These are phyloP conservation scores for Neurospora hispaniola DNA, from an alignment of 495 filamentous ascomycete species.

Conservation along the genomic window DNA sequence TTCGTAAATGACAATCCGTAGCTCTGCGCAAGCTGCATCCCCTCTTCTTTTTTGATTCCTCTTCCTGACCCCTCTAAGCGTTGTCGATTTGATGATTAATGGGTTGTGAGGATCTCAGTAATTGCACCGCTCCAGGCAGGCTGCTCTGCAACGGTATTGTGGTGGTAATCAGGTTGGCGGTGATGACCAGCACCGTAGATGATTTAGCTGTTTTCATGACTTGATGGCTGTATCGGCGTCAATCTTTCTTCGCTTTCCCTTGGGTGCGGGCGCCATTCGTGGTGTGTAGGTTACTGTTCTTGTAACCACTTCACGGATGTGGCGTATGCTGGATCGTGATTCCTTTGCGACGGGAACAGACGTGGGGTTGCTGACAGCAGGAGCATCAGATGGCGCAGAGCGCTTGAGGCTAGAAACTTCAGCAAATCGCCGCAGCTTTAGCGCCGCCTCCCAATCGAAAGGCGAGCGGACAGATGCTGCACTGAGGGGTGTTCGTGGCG, in stretches of 20 bases:
- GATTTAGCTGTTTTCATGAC: constrained; percentile 11
- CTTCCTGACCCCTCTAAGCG: not conserved
- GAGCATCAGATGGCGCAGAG: constrained; percentile 1
- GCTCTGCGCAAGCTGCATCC: not conserved
- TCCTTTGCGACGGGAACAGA: constrained; percentile 26
- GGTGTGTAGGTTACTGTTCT: constrained; percentile 68
- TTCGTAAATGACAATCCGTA: constrained; percentile 1
- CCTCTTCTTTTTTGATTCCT: not conserved
- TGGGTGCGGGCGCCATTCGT: constrained; percentile 57
- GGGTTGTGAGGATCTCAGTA: not conserved
- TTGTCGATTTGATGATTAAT: not conserved
- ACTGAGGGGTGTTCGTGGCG: constrained; percentile 38
- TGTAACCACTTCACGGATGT: constrained; percentile 61
- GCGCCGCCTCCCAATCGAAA: constrained; percentile 51
- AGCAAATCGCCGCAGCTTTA: constrained; percentile 40
- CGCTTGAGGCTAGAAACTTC: constrained; percentile 22
- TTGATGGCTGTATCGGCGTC: constrained; percentile 33
- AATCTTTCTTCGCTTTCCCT: constrained; percentile 64
- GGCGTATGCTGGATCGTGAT: constrained; percentile 39
- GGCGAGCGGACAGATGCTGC: constrained; percentile 46
- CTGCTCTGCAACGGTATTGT: not conserved
- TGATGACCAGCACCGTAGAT: constrained; percentile 15
- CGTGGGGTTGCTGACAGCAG: not conserved
- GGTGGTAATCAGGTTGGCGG: not conserved
- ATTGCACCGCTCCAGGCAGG: not conserved